Evolutionary conservation across 495 filamentous ascomycete genomes (phyloP).

Genomic region (Annulohypoxylon moriforme): DNA sequence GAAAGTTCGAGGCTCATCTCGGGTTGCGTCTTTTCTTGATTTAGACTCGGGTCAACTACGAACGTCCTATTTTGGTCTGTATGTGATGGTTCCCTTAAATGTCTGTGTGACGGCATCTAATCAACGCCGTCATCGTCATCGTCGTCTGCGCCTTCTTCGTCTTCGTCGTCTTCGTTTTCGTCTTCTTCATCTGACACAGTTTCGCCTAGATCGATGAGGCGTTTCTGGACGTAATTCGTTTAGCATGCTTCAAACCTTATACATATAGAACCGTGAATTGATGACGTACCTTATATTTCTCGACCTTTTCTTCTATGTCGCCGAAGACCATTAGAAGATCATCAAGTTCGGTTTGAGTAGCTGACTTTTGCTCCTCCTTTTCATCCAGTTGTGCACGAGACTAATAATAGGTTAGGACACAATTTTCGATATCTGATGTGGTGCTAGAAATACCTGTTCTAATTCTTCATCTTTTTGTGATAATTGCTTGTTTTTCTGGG

Average conservation of each 20-base stretch:
- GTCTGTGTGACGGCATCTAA: conserved; percentile 1
- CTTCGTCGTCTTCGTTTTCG: conserved; percentile 71
- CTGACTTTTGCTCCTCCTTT: conserved; percentile 73
- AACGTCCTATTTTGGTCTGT: neutral
- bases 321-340: conserved; percentile 88
- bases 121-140: conserved; percentile 38
- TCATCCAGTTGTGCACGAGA: conserved; percentile 54
- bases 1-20: neutral
- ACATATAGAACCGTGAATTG: neutral
- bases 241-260: conserved; percentile 26
- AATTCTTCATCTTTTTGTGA: conserved; percentile 42
- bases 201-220: conserved; percentile 77
- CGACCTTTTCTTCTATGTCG: conserved; percentile 88
- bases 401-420: conserved; percentile 37
- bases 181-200: conserved; percentile 83
- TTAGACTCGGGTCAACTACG: conserved; percentile 8
- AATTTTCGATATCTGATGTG: conserved; percentile 12
- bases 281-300: conserved; percentile 78
- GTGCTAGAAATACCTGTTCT: conserved; percentile 39
- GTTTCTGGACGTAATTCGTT: conserved; percentile 63
- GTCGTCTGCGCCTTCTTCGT: conserved; percentile 51
- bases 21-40: conserved; percentile 11
- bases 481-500: conserved; percentile 42
- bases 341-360: conserved; percentile 77
- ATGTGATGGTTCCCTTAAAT: conserved; percentile 2